Evolutionary conservation across 2,329 filamentous ascomycete species (phyloP), one percentile per base, ranked within the genome.

Genomic region (Xylariales sp.): DNA sequence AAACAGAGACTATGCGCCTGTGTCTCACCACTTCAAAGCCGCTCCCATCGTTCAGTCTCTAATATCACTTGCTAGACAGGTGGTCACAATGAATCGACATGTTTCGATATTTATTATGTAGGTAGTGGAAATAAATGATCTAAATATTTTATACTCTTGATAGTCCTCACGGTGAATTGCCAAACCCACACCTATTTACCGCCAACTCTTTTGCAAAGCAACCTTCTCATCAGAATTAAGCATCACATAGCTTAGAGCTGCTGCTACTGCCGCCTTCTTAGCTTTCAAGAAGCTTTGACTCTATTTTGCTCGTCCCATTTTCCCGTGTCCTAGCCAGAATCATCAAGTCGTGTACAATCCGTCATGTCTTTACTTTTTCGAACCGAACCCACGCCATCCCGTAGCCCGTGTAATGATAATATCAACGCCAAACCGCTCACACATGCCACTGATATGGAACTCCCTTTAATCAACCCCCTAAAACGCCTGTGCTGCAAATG

Each of bases 401-500:
- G 5, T 32, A 30, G 50, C 32, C 68, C 65, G 12, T 68, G 56
- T 66, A 66, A 32, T 62, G 39, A 53, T 66, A 66, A 32, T 62
- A 45, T 23, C 48, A 75, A 76, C 73, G 71, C 75, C 74, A 57
- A 62, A 72, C 64, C 72, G 70, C 73, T 72, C 54, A 54, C 69
- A 53, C 36, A 69, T 65, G 66, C 69, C 63, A 63, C 56, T 49
- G 46, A 54, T 56, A 60, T 67, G n/a, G 70, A 72, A 59, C 68
- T 64, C 68, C 63, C 64, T 64, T 73, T 36, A 72, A 72, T 71
- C 68, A 66, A 64, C 69, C 62, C 71, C 65, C 62, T 14, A 57
- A 69, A 75, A 75, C 74, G 75, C 75, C 75, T 72, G 65, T 74
- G 74, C 74, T 75, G 72, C 54, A 67, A 54, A 58, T 72, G 69